Evolutionary conservation across 1,284 basidiomycete species (phyloP), one percentile per base, ranked within the genome.

Genomic region (Pseudozyma hubeiensis): DNA sequence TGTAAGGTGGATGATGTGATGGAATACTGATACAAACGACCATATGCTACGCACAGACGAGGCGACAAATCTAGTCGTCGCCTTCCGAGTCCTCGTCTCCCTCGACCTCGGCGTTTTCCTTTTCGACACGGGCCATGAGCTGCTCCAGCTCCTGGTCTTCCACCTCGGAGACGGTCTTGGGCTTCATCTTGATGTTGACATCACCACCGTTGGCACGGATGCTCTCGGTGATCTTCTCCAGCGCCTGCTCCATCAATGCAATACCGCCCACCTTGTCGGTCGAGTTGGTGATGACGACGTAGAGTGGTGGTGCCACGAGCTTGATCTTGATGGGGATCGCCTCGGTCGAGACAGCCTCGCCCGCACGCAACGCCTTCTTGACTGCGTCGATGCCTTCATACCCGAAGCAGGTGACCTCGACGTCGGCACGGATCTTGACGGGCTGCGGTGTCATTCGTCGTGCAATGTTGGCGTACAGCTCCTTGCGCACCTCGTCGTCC

Each of bases 331-430:
- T 97, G 0, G 96, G 96, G 1, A 99, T 94, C 0, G 90, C 89
- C 73, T 95, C 93, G 24, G 89, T 96, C 81, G 93, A 93, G 69
- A 93, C 89, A 4, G 87, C 85, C 85, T 99, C 97, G 19, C 95
- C 96, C 3, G 92, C 92, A 53, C 90, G 88, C 46, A 99, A 88
- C 0, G 97, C 96, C 58, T 90, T 91, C 86, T 94, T 94, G 86
- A 99, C 97, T 3, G 96, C 95, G 81, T 97, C 94, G 83, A 99
- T 99, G n/a, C 97, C 97, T 37, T 92, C 90, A 64, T 94, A 95
- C 6, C 92, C 92, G 86, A 97, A 99, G 86, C 96, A 99, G 43
- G 94, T 97, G 56, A 99, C 88, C 86, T 99, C 95, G 74, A 99
- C 92, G 86, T 99, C 97, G 19, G 97, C 94, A 82, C 96, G 93